phyloP scores from a whole-genome alignment of 176 grass and related monocot genomes.

The Phoenix dactylifera region DNA sequence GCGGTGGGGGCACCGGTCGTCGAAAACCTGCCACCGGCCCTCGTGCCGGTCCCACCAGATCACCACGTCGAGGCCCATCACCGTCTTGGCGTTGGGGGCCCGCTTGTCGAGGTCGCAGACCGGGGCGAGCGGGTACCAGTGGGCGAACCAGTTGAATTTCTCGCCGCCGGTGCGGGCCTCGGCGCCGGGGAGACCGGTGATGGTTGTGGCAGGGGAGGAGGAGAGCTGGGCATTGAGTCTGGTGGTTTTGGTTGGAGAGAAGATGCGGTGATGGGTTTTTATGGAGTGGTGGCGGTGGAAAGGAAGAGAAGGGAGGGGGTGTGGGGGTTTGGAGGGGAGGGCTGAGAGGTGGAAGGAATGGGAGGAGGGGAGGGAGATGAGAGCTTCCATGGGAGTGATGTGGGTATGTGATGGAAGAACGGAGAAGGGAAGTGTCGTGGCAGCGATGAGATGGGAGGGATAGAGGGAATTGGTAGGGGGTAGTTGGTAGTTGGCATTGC shows the following conservation, averaged over 20 bases:
- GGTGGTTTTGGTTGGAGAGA: too few relatives aligned
- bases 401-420: too few relatives aligned
- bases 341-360: background rate
- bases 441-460: background rate
- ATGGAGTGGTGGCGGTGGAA: too few relatives aligned
- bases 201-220: background rate
- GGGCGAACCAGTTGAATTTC: slow-evolving; percentile 80
- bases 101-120: slow-evolving; percentile 76
- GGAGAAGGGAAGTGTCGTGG: background rate
- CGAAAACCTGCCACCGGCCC: slow-evolving; percentile 74
- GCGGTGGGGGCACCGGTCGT: slow-evolving; percentile 76
- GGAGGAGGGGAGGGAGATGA: background rate
- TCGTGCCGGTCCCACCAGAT: slow-evolving; percentile 64
- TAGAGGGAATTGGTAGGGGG: background rate
- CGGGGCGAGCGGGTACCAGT: slow-evolving; percentile 79
- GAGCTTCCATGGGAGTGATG: background rate
- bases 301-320: slow-evolving; percentile 8
- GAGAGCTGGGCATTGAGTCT: background rate
- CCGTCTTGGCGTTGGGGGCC: slow-evolving; percentile 71
- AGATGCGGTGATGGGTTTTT: too few relatives aligned
- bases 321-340: background rate
- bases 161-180: slow-evolving; percentile 3
- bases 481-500: too few relatives aligned
- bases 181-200: background rate
- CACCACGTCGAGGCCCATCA: slow-evolving; percentile 65